phyloP scores from a whole-genome alignment of 495 filamentous ascomycete genomes.

The Pyronema omphalodes region DNA sequence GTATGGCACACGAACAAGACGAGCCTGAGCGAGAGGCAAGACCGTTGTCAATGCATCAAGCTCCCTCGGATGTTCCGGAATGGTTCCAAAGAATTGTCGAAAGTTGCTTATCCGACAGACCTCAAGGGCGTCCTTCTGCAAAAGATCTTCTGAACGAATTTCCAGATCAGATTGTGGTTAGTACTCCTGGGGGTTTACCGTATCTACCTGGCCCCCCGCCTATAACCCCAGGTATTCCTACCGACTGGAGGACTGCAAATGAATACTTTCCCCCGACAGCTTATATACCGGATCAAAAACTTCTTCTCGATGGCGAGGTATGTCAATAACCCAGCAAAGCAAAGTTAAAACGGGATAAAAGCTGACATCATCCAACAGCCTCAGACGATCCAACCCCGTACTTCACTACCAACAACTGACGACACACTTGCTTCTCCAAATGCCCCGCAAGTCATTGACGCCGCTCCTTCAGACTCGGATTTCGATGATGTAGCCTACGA shows the following conservation, averaged over 20 bases:
- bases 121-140: constrained; percentile 36
- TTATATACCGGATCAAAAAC: background rate
- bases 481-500: background rate
- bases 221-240: background rate
- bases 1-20: constrained; percentile 66
- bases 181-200: background rate
- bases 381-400: background rate
- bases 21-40: constrained; percentile 68
- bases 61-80: constrained; percentile 33
- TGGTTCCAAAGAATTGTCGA: constrained; percentile 42
- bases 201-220: background rate
- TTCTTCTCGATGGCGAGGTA: background rate
- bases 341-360: too few relatives aligned
- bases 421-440: background rate
- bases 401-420: background rate
- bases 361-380: background rate
- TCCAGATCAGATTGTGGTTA: constrained; percentile 22
- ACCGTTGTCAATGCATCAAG: constrained; percentile 38
- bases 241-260: background rate
- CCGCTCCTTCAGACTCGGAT: background rate
- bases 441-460: background rate
- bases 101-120: constrained; percentile 37
- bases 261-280: background rate
- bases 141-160: constrained; percentile 39
- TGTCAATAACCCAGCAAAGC: background rate